Evolutionary conservation across 1,284 basidiomycete species (phyloP).

Genomic region (Apiotrichum gamsii): DNA sequence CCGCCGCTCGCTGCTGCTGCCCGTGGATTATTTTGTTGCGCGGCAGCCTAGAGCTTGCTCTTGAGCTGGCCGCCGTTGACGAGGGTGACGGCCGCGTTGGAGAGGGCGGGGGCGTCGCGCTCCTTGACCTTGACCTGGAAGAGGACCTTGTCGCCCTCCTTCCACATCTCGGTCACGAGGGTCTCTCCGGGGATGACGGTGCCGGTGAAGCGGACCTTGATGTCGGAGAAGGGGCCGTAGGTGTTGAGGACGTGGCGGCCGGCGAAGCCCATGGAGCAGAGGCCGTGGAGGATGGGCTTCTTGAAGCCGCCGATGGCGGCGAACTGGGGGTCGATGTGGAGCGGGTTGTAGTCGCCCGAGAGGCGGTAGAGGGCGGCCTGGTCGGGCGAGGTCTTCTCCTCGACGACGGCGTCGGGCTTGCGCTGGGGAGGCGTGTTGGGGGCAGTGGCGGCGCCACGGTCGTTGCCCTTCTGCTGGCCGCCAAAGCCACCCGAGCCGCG

Average conservation of each 20-base stretch:
- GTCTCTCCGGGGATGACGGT: constrained; percentile 91
- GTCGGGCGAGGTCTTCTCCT: constrained; percentile 73
- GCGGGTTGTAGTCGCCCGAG: constrained; percentile 84
- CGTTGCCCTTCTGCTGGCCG: constrained; percentile 73
- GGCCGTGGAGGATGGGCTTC: constrained; percentile 68
- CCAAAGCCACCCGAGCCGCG: constrained; percentile 93
- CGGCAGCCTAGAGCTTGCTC: constrained; percentile 36
- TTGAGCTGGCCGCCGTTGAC: constrained; percentile 29
- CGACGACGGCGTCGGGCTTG: constrained; percentile 72
- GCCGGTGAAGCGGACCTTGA: constrained; percentile 78
- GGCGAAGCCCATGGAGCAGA: constrained; percentile 89
- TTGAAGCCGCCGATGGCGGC: constrained; percentile 92
- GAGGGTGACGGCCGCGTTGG: constrained; percentile 53
- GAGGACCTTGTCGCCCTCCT: constrained; percentile 83
- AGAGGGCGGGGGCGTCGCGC: constrained; percentile 50
- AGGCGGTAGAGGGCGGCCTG: constrained; percentile 87
- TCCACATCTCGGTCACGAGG: constrained; percentile 94
- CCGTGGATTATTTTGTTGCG: no score
- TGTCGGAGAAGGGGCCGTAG: constrained; percentile 81
- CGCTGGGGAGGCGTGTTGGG: constrained; percentile 75
- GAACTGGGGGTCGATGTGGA: constrained; percentile 91
- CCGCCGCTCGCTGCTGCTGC: neutral
- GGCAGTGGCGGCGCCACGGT: constrained; percentile 85
- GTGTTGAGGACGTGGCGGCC: constrained; percentile 88
- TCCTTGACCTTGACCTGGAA: constrained; percentile 60